Percentiles rank a stretch among this genome's conserved stretches.
These are phyloP conservation scores for Colletotrichum aenigma DNA, from an alignment of 2,329 filamentous ascomycete genomes.

Conservation along the genomic window DNA sequence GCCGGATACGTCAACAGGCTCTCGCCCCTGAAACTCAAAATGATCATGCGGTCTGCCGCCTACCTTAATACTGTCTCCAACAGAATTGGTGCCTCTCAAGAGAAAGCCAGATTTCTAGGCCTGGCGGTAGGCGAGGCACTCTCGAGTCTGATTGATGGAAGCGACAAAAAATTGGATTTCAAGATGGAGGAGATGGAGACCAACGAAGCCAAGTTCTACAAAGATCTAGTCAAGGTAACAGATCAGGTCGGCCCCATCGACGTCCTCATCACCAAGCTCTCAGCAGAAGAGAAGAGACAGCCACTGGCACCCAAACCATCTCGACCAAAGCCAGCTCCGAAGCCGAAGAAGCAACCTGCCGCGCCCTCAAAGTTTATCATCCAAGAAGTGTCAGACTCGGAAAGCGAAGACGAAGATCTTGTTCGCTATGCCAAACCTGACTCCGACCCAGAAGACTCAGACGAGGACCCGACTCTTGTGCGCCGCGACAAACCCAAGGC, in stretches of 20 bases:
- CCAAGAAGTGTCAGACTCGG: slow-evolving; percentile 68
- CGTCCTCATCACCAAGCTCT: slow-evolving; percentile 42
- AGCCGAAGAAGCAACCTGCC: slow-evolving; percentile 29
- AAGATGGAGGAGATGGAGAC: slow-evolving; percentile 79
- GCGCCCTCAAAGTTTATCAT: slow-evolving; percentile 55
- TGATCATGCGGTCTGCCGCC: slow-evolving; percentile 71
- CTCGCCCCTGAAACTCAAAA: slow-evolving; percentile 68
- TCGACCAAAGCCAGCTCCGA: slow-evolving; percentile 25
- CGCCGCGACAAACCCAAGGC: slow-evolving; percentile 81
- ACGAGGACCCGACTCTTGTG: slow-evolving; percentile 89
- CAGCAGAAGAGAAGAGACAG: slow-evolving; percentile 19
- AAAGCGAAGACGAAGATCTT: slow-evolving; percentile 70
- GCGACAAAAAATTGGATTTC: slow-evolving; percentile 79
- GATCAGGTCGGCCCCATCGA: slow-evolving; percentile 68
- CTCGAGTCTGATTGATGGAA: slow-evolving; percentile 67
- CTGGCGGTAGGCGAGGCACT: slow-evolving; percentile 84
- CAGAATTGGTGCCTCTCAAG: slow-evolving; percentile 77
- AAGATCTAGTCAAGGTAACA: slow-evolving; percentile 63
- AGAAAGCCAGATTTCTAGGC: slow-evolving; percentile 78
- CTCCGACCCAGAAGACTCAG: slow-evolving; percentile 87
- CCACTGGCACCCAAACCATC: slow-evolving; percentile 1
- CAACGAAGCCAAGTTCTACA: slow-evolving; percentile 77
- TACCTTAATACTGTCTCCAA: slow-evolving; percentile 87
- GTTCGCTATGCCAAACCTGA: slow-evolving; percentile 83
- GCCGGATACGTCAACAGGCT: slow-evolving; percentile 77